These are phyloP conservation scores for Bipolaris sorokiniana DNA, from an alignment of 2,329 filamentous ascomycete species.

Conservation along the genomic window DNA sequence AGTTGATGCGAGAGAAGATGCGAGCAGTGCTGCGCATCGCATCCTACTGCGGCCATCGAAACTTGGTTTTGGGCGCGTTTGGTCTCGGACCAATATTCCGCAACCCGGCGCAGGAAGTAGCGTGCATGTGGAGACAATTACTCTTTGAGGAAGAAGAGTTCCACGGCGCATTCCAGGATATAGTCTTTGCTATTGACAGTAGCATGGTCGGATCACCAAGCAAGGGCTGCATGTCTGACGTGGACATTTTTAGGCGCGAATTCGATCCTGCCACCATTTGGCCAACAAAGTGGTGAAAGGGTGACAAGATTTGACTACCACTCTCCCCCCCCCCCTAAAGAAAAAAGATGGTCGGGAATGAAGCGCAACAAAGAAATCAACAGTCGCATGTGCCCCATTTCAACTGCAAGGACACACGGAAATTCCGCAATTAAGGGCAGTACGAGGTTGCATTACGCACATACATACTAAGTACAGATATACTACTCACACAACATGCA, in stretches of 20 bases:
- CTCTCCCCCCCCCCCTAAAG: too few relatives aligned
- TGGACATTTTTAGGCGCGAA: conserved; percentile 50
- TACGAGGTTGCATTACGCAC: too few relatives aligned
- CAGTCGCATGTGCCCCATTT: too few relatives aligned
- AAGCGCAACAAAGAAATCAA: background rate
- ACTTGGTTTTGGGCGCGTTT: conserved; percentile 53
- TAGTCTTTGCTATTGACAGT: conserved; percentile 55
- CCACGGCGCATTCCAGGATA: conserved; percentile 51
- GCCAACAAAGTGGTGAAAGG: conserved; percentile 38
- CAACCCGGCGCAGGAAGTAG: conserved; percentile 53
- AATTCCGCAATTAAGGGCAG: too few relatives aligned
- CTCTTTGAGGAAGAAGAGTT: conserved; percentile 54
- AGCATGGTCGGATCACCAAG: conserved; percentile 37
- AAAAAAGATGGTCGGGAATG: too few relatives aligned
- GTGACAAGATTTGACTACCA: background rate
- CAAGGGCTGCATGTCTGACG: conserved; percentile 46
- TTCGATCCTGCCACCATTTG: conserved; percentile 50
- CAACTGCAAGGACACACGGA: too few relatives aligned
- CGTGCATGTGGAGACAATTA: conserved; percentile 53
- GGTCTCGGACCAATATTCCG: conserved; percentile 54
- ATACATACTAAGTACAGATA: too few relatives aligned
- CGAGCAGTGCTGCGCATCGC: conserved; percentile 73
- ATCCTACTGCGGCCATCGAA: conserved; percentile 50
- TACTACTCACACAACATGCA: too few relatives aligned
- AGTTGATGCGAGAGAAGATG: conserved; percentile 76